Base-by-base conservation (phyloP, 2,329 filamentous ascomycete genomes). In the Volutella citrinella region DNA sequence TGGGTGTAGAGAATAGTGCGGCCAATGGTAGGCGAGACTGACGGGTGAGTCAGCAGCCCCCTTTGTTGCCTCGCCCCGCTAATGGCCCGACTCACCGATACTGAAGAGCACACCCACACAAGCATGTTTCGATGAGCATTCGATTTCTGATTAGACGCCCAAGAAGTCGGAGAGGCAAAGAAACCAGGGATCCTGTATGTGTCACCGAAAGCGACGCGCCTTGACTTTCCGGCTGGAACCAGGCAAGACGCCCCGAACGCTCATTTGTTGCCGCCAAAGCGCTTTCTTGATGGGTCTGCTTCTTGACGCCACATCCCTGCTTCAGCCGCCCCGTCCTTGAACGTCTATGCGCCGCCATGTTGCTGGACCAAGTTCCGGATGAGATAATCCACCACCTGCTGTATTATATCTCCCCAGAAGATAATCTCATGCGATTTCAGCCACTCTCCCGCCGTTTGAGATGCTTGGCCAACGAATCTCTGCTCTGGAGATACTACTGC, bases 321-420 rank as follows among this genome's bases (percentile, higher is more conserved):
- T n/a, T n/a, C n/a, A n/a, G n/a, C n/a, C n/a, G n/a, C n/a, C n/a
- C n/a, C n/a, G n/a, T n/a, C n/a, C n/a, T n/a, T n/a, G n/a, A n/a
- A n/a, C n/a, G n/a, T n/a, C n/a, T n/a, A n/a, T n/a, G n/a, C n/a
- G n/a, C 31, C 43, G 51, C 34, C 45, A 60, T 63, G 56, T 60
- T 61, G 22, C 51, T 77, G 36, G 57, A 65, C 23, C 48, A 56
- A 34, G 69, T 93, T 21, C 90, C 90, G 24, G 85, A 91, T 61
- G 93, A 98, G 67, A 77, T 97, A 43, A 72, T 97, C 51, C 80
- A 87, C 56, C 75, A 82, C 33, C 84, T 97, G 46, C 72, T 96
- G 46, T 70, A 73, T 43, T 80, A 80, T 54, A 58, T 64, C 55
- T 78, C 62, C 54, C 82, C 73, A 46, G 68, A 69, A 36, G 72